A percentile compares a stretch with the other conserved stretches of the same genome.
These are phyloP conservation scores for Hypholoma fasciculare DNA, from an alignment of 768 basidiomycete genomes.

Conservation along the genomic window DNA sequence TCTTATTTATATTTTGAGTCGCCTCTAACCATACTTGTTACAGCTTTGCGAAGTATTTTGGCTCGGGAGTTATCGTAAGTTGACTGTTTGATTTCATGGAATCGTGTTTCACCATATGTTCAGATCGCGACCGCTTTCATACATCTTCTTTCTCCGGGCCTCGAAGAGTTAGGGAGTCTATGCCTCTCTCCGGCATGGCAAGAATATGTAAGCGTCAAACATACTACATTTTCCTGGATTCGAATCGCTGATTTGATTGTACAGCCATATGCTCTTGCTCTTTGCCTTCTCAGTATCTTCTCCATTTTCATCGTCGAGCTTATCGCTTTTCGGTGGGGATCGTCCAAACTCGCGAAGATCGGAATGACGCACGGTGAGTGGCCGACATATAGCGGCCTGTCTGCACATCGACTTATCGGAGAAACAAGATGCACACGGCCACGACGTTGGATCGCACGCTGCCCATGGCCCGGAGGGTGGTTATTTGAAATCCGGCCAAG, in stretches of 20 bases:
- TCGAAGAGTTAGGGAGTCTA: conserved; percentile 64
- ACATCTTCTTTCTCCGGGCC: conserved; percentile 75
- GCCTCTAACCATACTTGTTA: conserved; percentile 8
- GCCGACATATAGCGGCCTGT: conserved; percentile 2
- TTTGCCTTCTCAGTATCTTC: conserved; percentile 83
- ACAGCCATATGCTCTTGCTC: conserved; percentile 80
- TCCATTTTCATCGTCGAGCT: conserved; percentile 83
- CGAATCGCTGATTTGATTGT: neutral
- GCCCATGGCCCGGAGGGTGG: conserved; percentile 69
- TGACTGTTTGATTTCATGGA: neutral
- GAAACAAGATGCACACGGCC: conserved; percentile 64
- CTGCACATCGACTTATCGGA: neutral
- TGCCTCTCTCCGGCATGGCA: conserved; percentile 76
- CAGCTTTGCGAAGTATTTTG: conserved; percentile 89
- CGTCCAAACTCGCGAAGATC: conserved; percentile 62
- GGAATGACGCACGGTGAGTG: conserved; percentile 63
- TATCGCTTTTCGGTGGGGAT: conserved; percentile 86
- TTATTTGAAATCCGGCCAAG: conserved; percentile 8
- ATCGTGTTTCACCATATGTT: conserved; percentile 2
- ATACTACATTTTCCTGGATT: neutral
- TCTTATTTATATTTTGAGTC: neutral
- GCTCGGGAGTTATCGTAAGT: conserved; percentile 84
- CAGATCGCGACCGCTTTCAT: conserved; percentile 91
- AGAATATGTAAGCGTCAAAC: conserved; percentile 56
- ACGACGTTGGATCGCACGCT: conserved; percentile 56